Evolutionary conservation across 257 asterid genomes (phyloP).

Genomic region (Nicotiana benthamiana): DNA sequence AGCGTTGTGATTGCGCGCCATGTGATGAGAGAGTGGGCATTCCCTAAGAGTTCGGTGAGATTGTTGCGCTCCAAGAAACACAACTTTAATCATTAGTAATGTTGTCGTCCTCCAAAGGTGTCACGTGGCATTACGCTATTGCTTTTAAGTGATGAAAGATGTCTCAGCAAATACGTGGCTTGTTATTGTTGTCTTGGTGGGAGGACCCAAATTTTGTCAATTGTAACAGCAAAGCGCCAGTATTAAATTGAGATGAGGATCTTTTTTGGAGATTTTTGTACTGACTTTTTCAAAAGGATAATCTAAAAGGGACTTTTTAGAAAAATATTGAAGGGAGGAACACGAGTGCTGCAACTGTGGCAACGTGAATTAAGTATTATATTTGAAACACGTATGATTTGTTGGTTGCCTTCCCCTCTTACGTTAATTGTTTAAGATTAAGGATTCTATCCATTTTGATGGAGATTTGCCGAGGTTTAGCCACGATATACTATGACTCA

Average conservation of each 20-base stretch:
- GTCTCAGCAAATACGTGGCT: slow-evolving; percentile 12
- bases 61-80: neutral
- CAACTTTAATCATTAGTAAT: neutral
- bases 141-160: slow-evolving; percentile 4
- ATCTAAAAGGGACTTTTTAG: neutral
- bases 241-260: neutral
- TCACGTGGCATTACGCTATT: neutral
- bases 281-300: neutral
- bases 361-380: neutral
- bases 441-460: neutral
- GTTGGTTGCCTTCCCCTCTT: neutral
- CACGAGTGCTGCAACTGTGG: neutral
- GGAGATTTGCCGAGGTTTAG: neutral
- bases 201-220: slow-evolving; percentile 15
- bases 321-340: neutral
- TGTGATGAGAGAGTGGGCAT: slow-evolving; percentile 17
- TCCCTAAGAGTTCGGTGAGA: neutral
- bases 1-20: neutral
- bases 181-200: slow-evolving; percentile 4
- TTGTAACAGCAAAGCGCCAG: neutral
- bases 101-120: neutral
- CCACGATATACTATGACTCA: neutral
- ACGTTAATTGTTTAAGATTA: neutral
- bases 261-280: neutral
- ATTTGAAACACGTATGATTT: neutral